Conservation (phyloP, 176 grass and related monocot genomes). For the Leersia perrieri region DNA sequence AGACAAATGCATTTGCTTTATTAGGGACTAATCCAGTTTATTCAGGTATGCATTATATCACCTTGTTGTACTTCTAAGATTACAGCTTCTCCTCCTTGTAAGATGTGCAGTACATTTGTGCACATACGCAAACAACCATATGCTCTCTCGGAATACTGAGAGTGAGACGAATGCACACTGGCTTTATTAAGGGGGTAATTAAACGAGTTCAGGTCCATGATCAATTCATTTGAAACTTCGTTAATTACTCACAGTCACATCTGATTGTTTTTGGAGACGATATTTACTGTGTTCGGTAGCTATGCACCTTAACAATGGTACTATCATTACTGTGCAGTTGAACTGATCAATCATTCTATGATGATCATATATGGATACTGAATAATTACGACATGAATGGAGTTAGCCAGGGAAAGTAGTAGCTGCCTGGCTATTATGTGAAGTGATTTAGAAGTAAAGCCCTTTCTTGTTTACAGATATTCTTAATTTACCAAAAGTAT, state of each 20-base stretch:
- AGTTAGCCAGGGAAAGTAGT: not conserved
- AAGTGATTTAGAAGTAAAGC: not conserved
- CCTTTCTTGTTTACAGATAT: not conserved
- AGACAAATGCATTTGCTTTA: too few species aligned
- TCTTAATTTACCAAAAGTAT: not conserved
- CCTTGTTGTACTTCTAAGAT: too few species aligned
- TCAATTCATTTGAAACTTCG: not conserved
- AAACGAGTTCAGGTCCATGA: not conserved
- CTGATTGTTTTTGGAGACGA: not conserved
- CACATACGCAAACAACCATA: too few species aligned
- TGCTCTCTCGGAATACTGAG: too few species aligned
- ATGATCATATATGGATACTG: not conserved
- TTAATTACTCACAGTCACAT: not conserved
- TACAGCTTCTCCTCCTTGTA: too few species aligned
- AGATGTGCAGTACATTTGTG: too few species aligned
- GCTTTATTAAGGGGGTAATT: not conserved
- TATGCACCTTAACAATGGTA: not conserved
- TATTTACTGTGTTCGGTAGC: not conserved
- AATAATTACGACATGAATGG: not conserved
- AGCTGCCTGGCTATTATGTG: not conserved
- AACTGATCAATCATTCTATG: not conserved
- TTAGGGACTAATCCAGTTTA: too few species aligned
- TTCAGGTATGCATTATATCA: too few species aligned
- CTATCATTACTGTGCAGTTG: not conserved
- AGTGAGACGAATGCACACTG: not conserved